Base-by-base conservation (phyloP, 768 basidiomycete species). In the Boletellus emodensis region DNA sequence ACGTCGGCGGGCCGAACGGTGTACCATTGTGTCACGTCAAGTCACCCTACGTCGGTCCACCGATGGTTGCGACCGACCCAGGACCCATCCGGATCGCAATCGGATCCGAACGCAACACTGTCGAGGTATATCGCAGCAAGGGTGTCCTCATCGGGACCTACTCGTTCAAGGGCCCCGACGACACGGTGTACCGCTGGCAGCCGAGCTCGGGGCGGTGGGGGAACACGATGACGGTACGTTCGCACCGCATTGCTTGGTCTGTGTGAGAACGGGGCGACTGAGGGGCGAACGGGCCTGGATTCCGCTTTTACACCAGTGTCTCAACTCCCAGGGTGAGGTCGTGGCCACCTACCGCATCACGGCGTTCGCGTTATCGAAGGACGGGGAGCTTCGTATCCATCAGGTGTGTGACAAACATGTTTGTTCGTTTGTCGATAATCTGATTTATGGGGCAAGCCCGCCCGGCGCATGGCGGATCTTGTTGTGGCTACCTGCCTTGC, bases 281-380 rank as follows among this genome's bases (percentile, higher is more conserved):
- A 49, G 1, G 17, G 17, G 4, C 12, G 17, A 15, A 12, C 7
- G 35, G 24, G 14, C 12, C 24, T n/a, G 32, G 12, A n/a, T 37
- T 35, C 12, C n/a, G 18, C 34, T 2, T 24, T n/a, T 26, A 13
- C 18, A 18, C 17, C 7, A 68, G 66, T 70, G 68, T 42, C 42
- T 60, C 30, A 45, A 62, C 40, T 43, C 58, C 3, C 54, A 54
- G 17, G 46, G 52, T 35, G 55, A 54, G n/a, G 46, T 67, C 11
- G 54, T 69, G 22, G 66, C 66, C 1, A 66, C 65, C 11, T 67
- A 69, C 44, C 66, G 66, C 17, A 53, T 64, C 18, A 67, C 63
- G 22, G 39, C 52, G 10, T 57, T 67, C 51, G 68, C 66, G 12
- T 28, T 68, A 30, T 58, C 44, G 34, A 67, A 69, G 44, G 66